Percentiles rank a stretch among this genome's conserved stretches.
Conservation (phyloP, 192 early-diverging fungal species). For the Phlyctochytrium planicorne region DNA sequence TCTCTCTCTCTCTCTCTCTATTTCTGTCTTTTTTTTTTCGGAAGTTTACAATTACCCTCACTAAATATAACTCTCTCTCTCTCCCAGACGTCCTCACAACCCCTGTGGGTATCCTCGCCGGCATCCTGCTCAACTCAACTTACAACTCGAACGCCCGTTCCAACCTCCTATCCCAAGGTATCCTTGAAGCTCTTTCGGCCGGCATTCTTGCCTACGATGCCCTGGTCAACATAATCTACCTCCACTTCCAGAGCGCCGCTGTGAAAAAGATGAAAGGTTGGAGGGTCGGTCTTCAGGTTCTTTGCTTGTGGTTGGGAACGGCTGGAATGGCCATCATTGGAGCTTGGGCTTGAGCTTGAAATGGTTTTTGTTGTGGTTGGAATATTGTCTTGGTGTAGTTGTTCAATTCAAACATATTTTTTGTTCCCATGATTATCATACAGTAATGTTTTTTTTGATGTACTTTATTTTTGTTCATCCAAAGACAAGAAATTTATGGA, state of each 20-base stretch:
- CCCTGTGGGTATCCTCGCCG: conserved; percentile 77
- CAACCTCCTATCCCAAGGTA: conserved; percentile 65
- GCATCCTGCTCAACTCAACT: conserved; percentile 60
- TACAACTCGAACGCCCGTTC: conserved; percentile 54
- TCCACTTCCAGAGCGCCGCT: conserved; percentile 28
- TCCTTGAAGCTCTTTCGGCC: conserved; percentile 77
- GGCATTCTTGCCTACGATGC: conserved; percentile 79
- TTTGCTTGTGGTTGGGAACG: conserved; percentile 68
- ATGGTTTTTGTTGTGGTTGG: no score
- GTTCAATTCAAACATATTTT: no score
- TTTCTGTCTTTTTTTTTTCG: no score
- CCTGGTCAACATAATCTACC: conserved; percentile 31
- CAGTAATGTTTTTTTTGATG: no score
- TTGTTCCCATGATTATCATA: no score
- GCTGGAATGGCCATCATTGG: conserved; percentile 79
- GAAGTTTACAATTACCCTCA: no score
- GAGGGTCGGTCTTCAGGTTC: conserved; percentile 31
- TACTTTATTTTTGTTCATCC: no score
- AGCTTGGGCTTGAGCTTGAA: conserved; percentile 71
- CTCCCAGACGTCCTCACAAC: conserved; percentile 73
- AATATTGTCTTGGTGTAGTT: no score
- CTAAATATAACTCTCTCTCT: no score
- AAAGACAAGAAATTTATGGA: no score
- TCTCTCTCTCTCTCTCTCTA: no score
- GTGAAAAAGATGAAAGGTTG: conserved; percentile 39